Evolutionary conservation across 1,284 basidiomycete genomes (phyloP).

Genomic region (Ceratobasidium sp.): DNA sequence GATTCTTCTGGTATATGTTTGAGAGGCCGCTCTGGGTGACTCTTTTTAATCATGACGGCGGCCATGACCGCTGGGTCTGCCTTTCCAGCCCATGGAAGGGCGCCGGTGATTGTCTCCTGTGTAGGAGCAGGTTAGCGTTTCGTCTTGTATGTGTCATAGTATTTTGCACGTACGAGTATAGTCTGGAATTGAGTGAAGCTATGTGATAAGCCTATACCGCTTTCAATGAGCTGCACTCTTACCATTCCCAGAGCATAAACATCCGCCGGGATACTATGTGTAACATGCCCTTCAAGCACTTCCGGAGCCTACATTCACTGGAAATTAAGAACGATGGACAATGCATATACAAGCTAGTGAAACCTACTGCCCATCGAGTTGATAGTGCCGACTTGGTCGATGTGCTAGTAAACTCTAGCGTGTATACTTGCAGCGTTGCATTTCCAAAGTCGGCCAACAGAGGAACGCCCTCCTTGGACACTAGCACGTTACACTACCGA

Average conservation of each 20-base stretch:
- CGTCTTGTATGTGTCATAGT: too few relatives aligned
- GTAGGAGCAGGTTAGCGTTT: neutral
- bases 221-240: neutral
- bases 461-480: neutral
- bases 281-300: neutral
- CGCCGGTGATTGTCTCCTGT: constrained; percentile 9
- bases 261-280: neutral
- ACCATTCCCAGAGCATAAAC: constrained; percentile 19
- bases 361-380: constrained; percentile 21
- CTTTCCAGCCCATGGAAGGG: neutral
- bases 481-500: constrained; percentile 6
- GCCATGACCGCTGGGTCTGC: neutral
- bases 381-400: neutral
- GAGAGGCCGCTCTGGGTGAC: neutral
- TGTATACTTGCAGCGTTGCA: neutral
- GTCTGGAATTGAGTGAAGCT: too few relatives aligned
- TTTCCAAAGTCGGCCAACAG: constrained; percentile 16
- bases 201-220: too few relatives aligned
- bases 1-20: neutral
- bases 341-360: too few relatives aligned
- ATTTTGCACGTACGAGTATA: neutral
- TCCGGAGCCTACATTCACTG: neutral
- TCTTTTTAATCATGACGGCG: neutral
- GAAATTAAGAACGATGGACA: too few relatives aligned
- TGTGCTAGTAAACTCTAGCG: constrained; percentile 1